These are phyloP conservation scores for Paramecium sonneborni DNA, from an alignment of 73 alveolate genomes.

Conservation along the genomic window DNA sequence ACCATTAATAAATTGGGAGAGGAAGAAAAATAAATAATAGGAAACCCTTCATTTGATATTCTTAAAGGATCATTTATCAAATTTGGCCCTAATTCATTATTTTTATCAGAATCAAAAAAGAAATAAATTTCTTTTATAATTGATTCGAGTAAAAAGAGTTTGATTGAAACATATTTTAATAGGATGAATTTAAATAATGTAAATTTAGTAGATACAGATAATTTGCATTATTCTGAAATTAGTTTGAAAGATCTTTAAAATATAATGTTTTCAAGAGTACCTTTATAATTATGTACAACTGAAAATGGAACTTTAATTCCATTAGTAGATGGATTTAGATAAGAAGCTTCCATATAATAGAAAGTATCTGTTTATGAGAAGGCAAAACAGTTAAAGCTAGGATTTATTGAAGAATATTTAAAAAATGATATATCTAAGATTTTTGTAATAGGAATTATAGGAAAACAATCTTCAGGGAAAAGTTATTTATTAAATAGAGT, in stretches of 20 bases:
- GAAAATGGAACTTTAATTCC: slow-evolving; percentile 19
- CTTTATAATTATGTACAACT: slow-evolving; percentile 12
- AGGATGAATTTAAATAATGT: not conserved
- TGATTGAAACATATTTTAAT: not conserved
- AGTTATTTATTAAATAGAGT: slow-evolving; percentile 77
- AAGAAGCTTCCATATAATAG: not conserved
- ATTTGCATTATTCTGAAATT: not conserved
- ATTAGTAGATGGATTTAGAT: not conserved
- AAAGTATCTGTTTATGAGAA: not conserved
- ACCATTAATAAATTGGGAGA: not conserved
- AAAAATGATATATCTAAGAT: not conserved
- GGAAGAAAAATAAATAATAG: not conserved
- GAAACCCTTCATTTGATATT: slow-evolving; percentile 12
- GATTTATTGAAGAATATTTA: not conserved
- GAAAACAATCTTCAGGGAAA: slow-evolving; percentile 78
- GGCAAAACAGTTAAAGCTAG: not conserved
- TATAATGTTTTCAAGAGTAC: not conserved
- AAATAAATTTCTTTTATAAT: not conserved
- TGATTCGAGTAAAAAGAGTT: not conserved
- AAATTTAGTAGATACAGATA: not conserved
- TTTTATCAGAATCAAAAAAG: not conserved
- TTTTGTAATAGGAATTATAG: slow-evolving; percentile 55
- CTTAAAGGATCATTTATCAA: not conserved
- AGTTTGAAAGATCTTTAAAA: not conserved
- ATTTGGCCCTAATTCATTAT: not conserved